A percentile compares a stretch with the other conserved stretches of the same genome.
Conservation (phyloP, 1,139 yeast genomes). For the Schwanniomyces etchellsii region DNA sequence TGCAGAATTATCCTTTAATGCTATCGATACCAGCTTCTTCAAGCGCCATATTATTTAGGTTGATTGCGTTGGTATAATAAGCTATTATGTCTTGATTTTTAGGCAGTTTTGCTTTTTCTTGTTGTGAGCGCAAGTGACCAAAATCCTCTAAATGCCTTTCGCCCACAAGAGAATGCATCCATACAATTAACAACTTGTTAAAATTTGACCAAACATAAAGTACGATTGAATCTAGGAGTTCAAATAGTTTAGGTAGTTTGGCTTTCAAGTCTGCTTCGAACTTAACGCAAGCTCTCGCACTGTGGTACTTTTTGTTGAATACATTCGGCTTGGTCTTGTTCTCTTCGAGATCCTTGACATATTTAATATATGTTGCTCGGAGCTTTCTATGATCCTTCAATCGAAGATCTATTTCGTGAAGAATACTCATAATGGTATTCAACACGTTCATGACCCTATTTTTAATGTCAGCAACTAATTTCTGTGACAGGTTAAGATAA, state of each 20-base stretch:
- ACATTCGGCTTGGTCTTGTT: conserved; percentile 4
- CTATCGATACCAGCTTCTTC: background rate
- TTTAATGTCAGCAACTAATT: conserved; percentile 9
- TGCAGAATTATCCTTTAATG: no score
- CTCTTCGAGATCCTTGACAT: conserved; percentile 6
- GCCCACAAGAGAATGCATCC: conserved; percentile 10
- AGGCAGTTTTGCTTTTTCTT: conserved; percentile 2
- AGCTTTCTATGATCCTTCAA: conserved; percentile 6
- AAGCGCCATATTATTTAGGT: conserved; percentile 5
- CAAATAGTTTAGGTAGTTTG: conserved; percentile 7
- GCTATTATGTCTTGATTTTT: conserved; percentile 7
- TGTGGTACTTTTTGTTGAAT: conserved; percentile 3
- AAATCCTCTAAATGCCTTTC: conserved; percentile 9
- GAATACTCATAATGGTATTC: conserved; percentile 3
- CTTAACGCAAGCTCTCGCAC: conserved; percentile 7
- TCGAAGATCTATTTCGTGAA: conserved; percentile 7
- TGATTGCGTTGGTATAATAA: conserved; percentile 6
- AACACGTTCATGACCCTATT: conserved; percentile 8
- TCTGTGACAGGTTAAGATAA: conserved; percentile 8
- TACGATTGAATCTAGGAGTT: conserved; percentile 4
- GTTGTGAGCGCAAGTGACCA: background rate
- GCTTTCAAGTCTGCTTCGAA: conserved; percentile 6
- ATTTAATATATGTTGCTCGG: conserved; percentile 5
- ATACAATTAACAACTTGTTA: conserved; percentile 6
- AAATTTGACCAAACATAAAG: conserved; percentile 3